Evolutionary conservation across 2,329 filamentous ascomycete species (phyloP).

Genomic region (Colletotrichum spinosum): DNA sequence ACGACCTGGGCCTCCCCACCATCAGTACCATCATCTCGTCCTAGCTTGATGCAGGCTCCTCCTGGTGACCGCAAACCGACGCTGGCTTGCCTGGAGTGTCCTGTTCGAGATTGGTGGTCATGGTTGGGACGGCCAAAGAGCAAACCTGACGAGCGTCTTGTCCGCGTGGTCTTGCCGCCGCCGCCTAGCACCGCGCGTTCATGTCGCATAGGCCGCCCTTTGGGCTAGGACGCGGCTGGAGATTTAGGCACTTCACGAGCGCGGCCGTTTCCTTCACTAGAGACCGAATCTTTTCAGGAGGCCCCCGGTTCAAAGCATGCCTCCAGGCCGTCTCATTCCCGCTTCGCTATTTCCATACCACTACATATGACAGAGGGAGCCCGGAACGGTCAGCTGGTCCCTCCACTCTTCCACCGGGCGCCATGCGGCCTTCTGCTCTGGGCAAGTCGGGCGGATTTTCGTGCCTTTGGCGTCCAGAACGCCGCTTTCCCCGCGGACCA

Average conservation of each 20-base stretch:
- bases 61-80: constrained; percentile 34
- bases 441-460: constrained; percentile 28
- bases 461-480: constrained; percentile 25
- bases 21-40: constrained; percentile 18
- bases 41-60: constrained; percentile 30
- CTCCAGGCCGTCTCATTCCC: constrained; percentile 15
- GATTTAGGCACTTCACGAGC: too few relatives aligned
- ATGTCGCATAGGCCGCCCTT: background rate
- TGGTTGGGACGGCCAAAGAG: constrained; percentile 14
- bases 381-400: constrained; percentile 35
- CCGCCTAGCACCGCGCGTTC: constrained; percentile 19
- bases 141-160: constrained; percentile 17
- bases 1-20: constrained; percentile 10
- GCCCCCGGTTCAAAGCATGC: background rate
- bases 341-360: constrained; percentile 26
- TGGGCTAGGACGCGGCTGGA: too few relatives aligned
- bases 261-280: background rate
- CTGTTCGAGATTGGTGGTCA: constrained; percentile 12
- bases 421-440: constrained; percentile 35
- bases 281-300: background rate
- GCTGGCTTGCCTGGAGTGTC: constrained; percentile 27
- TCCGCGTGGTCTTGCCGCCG: constrained; percentile 9
- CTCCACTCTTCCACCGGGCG: constrained; percentile 15
- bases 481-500: constrained; percentile 19
- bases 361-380: constrained; percentile 14